Evolutionary conservation across 208 protist species (phyloP).

Genomic region (Jaenimonas drosophilae): DNA sequence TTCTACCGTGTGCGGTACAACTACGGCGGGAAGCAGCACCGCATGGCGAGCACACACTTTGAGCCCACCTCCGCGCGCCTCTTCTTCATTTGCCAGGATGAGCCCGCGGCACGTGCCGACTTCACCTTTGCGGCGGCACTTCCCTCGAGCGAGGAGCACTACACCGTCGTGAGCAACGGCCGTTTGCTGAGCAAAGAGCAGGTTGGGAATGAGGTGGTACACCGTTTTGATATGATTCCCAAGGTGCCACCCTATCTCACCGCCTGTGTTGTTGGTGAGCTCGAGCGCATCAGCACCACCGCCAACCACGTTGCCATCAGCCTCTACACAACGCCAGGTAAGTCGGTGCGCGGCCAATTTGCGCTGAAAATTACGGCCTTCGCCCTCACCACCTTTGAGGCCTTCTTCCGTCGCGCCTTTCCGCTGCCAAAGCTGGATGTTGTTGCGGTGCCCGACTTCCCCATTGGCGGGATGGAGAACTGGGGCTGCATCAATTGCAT

Average conservation of each 20-base stretch:
- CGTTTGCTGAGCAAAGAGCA: constrained; percentile 35
- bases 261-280: constrained; percentile 91
- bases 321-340: constrained; percentile 68
- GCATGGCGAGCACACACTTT: constrained; percentile 94
- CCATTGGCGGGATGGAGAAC: constrained; percentile 97
- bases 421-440: constrained; percentile 96
- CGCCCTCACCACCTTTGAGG: constrained; percentile 76
- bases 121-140: constrained; percentile 89
- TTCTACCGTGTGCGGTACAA: constrained; percentile 84
- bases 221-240: constrained; percentile 82
- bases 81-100: constrained; percentile 96
- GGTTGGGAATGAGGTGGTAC: constrained; percentile 14
- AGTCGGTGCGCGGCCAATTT: constrained; percentile 54
- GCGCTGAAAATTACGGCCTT: constrained; percentile 69
- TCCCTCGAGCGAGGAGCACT: constrained; percentile 41
- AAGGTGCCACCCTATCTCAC: constrained; percentile 95
- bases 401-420: constrained; percentile 87
- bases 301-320: constrained; percentile 58
- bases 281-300: constrained; percentile 64
- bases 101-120: constrained; percentile 93
- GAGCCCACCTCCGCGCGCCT: constrained; percentile 91
- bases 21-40: constrained; percentile 60
- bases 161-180: constrained; percentile 75
- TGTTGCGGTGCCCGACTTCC: constrained; percentile 95
- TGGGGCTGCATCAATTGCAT: constrained; percentile 93